Conservation (phyloP, 768 basidiomycete genomes). For the Suillus alpinus region DNA sequence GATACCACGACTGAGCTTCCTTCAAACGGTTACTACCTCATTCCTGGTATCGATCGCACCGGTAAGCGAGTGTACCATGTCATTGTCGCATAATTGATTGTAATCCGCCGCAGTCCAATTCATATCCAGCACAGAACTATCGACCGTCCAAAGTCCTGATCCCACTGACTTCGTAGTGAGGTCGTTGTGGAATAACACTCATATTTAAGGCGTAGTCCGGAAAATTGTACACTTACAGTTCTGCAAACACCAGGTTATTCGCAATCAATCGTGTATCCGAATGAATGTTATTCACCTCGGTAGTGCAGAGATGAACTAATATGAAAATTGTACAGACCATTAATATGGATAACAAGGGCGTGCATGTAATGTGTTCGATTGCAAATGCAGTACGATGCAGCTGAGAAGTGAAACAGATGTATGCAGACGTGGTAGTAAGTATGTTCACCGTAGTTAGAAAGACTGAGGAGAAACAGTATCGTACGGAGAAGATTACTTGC, state of each 20-base stretch:
- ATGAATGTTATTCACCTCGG: background rate
- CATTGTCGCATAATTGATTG: background rate
- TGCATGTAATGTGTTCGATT: background rate
- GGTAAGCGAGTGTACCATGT: slow-evolving; percentile 29
- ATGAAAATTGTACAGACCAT: background rate
- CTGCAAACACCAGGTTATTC: background rate
- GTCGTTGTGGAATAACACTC: slow-evolving; percentile 55
- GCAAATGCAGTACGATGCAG: slow-evolving; percentile 3
- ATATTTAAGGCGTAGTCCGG: slow-evolving; percentile 16
- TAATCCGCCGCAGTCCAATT: slow-evolving; percentile 31
- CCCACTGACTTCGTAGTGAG: slow-evolving; percentile 47
- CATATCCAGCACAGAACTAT: slow-evolving; percentile 36
- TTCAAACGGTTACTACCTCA: slow-evolving; percentile 52
- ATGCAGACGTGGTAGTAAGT: no score
- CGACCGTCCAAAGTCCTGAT: slow-evolving; percentile 34
- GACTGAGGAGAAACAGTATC: no score
- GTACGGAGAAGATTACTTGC: no score
- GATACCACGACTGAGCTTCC: slow-evolving; percentile 41
- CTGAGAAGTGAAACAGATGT: background rate
- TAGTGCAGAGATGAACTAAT: background rate
- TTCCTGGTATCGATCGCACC: slow-evolving; percentile 53
- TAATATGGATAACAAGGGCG: slow-evolving; percentile 2
- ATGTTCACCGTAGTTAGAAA: no score
- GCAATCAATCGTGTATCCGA: background rate
- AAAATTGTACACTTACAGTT: background rate